Percentiles rank a stretch among this genome's conserved stretches.
Evolutionary conservation across 2,329 filamentous ascomycete genomes (phyloP).

Genomic region (Scedosporium apiospermum): DNA sequence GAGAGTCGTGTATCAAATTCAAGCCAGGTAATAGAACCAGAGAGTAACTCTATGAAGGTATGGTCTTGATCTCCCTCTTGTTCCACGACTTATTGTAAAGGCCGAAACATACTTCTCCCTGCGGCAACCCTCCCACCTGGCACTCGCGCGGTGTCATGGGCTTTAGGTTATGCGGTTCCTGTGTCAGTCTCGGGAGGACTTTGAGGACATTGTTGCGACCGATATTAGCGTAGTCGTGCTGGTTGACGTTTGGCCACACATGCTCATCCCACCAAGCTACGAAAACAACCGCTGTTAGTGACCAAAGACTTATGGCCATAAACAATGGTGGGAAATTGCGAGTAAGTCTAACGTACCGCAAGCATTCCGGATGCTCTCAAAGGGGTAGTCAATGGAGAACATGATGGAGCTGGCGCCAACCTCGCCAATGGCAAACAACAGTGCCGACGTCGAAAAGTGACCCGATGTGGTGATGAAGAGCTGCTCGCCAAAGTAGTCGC

Average conservation of each 20-base stretch:
- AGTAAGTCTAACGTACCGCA: not conserved
- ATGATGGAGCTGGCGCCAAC: not conserved
- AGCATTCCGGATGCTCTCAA: not conserved
- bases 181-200: not conserved
- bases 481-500: not conserved
- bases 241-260: not conserved
- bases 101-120: not conserved
- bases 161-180: not conserved
- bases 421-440: constrained; percentile 2
- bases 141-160: not conserved
- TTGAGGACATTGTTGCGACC: not conserved
- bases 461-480: constrained; percentile 1
- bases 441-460: not conserved
- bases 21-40: too few relatives aligned
- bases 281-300: not conserved
- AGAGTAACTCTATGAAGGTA: not conserved
- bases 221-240: not conserved
- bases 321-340: not conserved
- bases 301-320: not conserved
- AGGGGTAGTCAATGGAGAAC: constrained; percentile 3
- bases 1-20: too few relatives aligned
- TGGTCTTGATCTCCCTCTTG: not conserved
- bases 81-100: not conserved
- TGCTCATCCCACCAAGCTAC: not conserved
- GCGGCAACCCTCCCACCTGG: not conserved